Percentiles rank a stretch among this genome's conserved stretches.
Conservation (phyloP, 208 protist genomes). For the Eutreptiella sp. region DNA sequence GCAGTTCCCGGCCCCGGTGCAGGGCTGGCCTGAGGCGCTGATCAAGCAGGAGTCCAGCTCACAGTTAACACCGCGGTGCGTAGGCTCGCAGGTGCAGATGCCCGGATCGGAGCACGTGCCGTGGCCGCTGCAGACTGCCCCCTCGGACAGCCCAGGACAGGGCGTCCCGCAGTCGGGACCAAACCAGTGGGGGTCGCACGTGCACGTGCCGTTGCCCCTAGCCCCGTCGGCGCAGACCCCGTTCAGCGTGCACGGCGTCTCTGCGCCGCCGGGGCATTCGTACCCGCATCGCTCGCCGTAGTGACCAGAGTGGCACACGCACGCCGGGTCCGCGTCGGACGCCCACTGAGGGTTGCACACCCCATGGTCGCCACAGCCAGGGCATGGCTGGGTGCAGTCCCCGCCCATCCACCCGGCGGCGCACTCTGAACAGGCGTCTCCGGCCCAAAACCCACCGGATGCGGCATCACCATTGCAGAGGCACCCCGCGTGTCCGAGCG, state of each 20-base stretch:
- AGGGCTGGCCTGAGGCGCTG: background rate
- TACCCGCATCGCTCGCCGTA: background rate
- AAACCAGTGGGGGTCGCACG: slow-evolving; percentile 1
- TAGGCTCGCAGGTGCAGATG: slow-evolving; percentile 8
- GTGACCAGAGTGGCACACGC: background rate
- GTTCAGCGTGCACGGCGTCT: background rate
- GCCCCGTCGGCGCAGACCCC: slow-evolving; percentile 6
- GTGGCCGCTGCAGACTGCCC: slow-evolving; percentile 8
- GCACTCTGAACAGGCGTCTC: background rate
- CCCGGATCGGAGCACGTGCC: slow-evolving; percentile 5
- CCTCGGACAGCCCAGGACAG: slow-evolving; percentile 7
- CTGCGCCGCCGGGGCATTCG: background rate
- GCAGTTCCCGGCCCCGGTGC: too few species aligned
- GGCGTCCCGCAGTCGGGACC: background rate
- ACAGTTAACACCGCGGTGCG: slow-evolving; percentile 2
- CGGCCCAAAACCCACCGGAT: too few species aligned
- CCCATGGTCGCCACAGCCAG: background rate
- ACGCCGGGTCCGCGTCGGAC: background rate
- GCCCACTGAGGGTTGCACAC: background rate
- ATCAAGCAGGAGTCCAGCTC: background rate
- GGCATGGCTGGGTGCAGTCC: background rate
- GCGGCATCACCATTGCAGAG: too few species aligned
- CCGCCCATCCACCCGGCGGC: background rate
- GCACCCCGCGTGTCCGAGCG: slow-evolving; percentile 1
- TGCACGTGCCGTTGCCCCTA: background rate